A percentile compares a stretch with the other conserved stretches of the same genome.
These are phyloP conservation scores for Plasmodium cynomolgi DNA, from an alignment of 169 alveolate species.

Conservation along the genomic window DNA sequence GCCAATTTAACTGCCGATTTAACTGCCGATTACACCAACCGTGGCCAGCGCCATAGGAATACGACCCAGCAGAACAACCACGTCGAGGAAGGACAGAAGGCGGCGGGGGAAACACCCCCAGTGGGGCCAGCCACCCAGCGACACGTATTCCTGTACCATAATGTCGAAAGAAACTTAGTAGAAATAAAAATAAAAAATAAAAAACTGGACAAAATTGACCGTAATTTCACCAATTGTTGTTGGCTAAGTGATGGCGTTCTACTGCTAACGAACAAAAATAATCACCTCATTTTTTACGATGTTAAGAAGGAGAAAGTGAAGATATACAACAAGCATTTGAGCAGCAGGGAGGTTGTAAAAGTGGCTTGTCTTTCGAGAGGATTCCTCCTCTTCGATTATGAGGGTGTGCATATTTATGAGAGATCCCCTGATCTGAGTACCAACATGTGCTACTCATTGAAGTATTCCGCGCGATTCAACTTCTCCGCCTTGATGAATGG, in stretches of 20 bases:
- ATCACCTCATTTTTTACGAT: slow-evolving; percentile 65
- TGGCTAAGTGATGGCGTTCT: slow-evolving; percentile 69
- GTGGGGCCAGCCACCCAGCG: not conserved
- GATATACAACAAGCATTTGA: slow-evolving; percentile 45
- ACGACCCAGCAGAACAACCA: not conserved
- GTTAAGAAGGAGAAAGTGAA: slow-evolving; percentile 53
- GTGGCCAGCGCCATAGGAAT: not conserved
- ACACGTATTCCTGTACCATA: slow-evolving; percentile 46
- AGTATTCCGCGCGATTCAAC: slow-evolving; percentile 20
- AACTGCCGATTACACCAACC: not conserved
- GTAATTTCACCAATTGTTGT: slow-evolving; percentile 38
- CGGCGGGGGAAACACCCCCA: not conserved
- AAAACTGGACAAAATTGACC: slow-evolving; percentile 52
- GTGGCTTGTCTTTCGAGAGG: slow-evolving; percentile 25
- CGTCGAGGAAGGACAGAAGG: not conserved
- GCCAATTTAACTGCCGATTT: not conserved
- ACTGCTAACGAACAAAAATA: slow-evolving; percentile 35
- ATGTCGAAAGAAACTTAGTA: slow-evolving; percentile 31
- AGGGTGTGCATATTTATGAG: slow-evolving; percentile 45
- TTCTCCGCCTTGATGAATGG: slow-evolving; percentile 13
- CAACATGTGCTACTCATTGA: slow-evolving; percentile 12
- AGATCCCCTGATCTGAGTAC: slow-evolving; percentile 10
- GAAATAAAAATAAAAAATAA: slow-evolving; percentile 66
- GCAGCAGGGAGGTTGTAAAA: slow-evolving; percentile 15
- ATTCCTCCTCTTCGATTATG: slow-evolving; percentile 29